Base-by-base conservation (phyloP, 495 filamentous ascomycete species). In the Hypoxylon subgilvum region DNA sequence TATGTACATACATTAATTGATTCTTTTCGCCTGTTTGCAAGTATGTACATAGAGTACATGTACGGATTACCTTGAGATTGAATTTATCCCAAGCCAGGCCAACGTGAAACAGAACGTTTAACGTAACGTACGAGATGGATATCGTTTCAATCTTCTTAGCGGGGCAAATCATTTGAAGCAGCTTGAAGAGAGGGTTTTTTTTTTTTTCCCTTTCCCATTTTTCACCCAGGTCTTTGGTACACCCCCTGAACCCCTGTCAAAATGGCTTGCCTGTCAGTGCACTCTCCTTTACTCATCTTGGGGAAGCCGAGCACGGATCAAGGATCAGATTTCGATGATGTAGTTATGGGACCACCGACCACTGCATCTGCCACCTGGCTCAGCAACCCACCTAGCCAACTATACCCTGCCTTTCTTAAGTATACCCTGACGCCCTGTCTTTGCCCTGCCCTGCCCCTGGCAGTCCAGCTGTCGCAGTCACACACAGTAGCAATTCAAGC, bases 311-410 rank as follows among this genome's bases (percentile, higher is more conserved):
- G 51, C 52, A 57, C 51, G 56, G 62, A 65, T 65, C 62, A 57
- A 51, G 56, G 62, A 65, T 65, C 62, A 57, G 56, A 48, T 55
- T 65, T 60, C 52, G 56, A 65, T 65, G 62, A 65, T 65, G 62
- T 65, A 65, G 62, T 65, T 65, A 65, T 65, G 62, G 62, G 62
- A 65, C 57, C 62, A 65, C 62, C 40, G 62, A 65, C 57, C 62
- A 65, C 62, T 34, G 16, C 46, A 61, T 57, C 56, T 61, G 62
- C 62, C 62, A 61, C 56, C 62, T 65, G 57, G 62, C 61, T 65
- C 45, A 61, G 62, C 45, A 32, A 60, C 35, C 56, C 57, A 51
- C 62, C 28, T 52, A 28, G 4, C 52, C 40, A n/a, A n/a, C n/a
- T n/a, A n/a, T 56, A 27, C 43, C 48, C 25, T 36, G 18, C 21